A percentile compares a stretch with the other conserved stretches of the same genome.
These are phyloP conservation scores for Mucor sp. DNA, from an alignment of 371 early-diverging fungal species.

Conservation along the genomic window DNA sequence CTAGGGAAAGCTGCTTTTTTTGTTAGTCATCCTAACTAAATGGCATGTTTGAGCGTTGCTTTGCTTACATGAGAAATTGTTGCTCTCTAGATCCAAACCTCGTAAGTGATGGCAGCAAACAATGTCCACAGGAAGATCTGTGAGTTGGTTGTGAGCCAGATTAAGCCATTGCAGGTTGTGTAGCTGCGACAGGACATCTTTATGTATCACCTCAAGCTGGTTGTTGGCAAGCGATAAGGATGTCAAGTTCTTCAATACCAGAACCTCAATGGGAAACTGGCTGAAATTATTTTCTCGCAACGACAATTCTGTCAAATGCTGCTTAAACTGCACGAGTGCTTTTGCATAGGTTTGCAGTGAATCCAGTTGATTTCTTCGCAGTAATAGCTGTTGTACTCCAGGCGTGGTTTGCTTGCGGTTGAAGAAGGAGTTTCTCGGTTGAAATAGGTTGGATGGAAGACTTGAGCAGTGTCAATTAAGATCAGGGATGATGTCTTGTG, in stretches of 20 bases:
- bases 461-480: background rate
- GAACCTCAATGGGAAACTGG: conserved; percentile 59
- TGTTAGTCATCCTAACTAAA: background rate
- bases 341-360: conserved; percentile 20
- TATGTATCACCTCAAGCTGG: conserved; percentile 33
- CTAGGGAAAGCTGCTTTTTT: conserved; percentile 48
- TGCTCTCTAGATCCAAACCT: conserved; percentile 66
- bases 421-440: conserved; percentile 8
- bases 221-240: conserved; percentile 72
- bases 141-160: conserved; percentile 28
- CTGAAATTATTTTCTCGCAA: conserved; percentile 49
- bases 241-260: conserved; percentile 55
- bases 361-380: conserved; percentile 21
- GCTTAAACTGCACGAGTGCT: conserved; percentile 15
- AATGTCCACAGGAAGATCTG: conserved; percentile 54
- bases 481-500: background rate
- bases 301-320: conserved; percentile 39
- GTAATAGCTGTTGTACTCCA: conserved; percentile 18
- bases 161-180: conserved; percentile 36
- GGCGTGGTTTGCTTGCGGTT: conserved; percentile 12
- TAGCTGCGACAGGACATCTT: conserved; percentile 22
- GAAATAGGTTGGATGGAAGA: conserved; percentile 18
- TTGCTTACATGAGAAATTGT: conserved; percentile 43
- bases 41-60: background rate
- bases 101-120: conserved; percentile 54